Evolutionary conservation across 768 basidiomycete species (phyloP), one percentile per base, ranked within the genome.

Genomic region (Mycena floridula): DNA sequence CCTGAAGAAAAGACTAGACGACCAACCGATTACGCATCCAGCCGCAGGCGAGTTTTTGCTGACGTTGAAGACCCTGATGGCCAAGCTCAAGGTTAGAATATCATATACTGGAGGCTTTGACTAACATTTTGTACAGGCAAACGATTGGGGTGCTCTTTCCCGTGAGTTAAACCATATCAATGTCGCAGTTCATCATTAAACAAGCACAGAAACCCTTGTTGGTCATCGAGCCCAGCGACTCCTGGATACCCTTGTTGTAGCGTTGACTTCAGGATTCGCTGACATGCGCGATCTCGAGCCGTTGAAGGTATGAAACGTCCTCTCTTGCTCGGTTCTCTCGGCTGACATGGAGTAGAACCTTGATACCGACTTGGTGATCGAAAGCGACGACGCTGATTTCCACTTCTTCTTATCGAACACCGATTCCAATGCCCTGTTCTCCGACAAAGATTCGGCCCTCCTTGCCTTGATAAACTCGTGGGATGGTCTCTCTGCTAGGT

Each of bases 101-200:
- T n/a, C n/a, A n/a, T n/a, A n/a, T n/a, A n/a, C n/a, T n/a, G n/a
- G n/a, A n/a, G n/a, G n/a, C n/a, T 15, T 21, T n/a, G 45, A 40
- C 15, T 28, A 21, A 11, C 38, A 7, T 15, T n/a, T n/a, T n/a
- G n/a, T n/a, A 35, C 45, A 81, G 80, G 70, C 75, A 3, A 80
- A 80, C 26, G 81, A 82, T 48, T 82, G 81, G 81, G 76, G 77
- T 15, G 66, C 80, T 0, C 62, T 82, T 40, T 80, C 80, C 38
- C 78, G 81, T 82, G 50, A 40, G 78, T 57, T 46, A 3, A 22
- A 36, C n/a, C n/a, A n/a, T n/a, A n/a, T n/a, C n/a, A n/a, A n/a
- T 3, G 12, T 16, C 23, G 21, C n/a, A 1, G 12, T 16, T 32
- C 32, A 49, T n/a, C n/a, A n/a, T n/a, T n/a, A 7, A 36, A 11